phyloP scores from a whole-genome alignment of 495 filamentous ascomycete genomes.

The Penicillium paxilli region DNA sequence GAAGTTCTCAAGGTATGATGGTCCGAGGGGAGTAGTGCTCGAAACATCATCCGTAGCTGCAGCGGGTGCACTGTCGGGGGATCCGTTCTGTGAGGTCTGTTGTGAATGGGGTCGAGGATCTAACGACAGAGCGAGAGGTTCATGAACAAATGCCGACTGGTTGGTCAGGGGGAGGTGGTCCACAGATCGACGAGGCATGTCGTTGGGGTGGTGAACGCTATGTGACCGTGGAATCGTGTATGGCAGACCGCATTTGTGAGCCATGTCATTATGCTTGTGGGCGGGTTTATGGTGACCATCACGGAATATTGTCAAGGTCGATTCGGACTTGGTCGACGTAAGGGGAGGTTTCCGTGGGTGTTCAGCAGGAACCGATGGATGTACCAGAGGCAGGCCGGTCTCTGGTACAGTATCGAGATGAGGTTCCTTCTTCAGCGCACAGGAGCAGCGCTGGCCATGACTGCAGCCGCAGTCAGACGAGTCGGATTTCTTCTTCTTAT shows the following conservation, averaged over 20 bases:
- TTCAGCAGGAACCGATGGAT: slow-evolving; percentile 46
- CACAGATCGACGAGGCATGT: slow-evolving; percentile 64
- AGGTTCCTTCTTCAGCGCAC: slow-evolving; percentile 87
- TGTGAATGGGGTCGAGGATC: slow-evolving; percentile 20
- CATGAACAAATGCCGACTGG: slow-evolving; percentile 42
- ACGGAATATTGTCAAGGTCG: slow-evolving; percentile 77
- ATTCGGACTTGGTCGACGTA: slow-evolving; percentile 81
- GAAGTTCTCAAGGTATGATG: slow-evolving; percentile 56
- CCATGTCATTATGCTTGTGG: slow-evolving; percentile 83
- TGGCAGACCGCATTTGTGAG: slow-evolving; percentile 77
- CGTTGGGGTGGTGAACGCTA: slow-evolving; percentile 62
- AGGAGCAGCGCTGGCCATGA: slow-evolving; percentile 89
- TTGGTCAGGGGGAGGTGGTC: slow-evolving; percentile 60
- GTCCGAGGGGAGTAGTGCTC: slow-evolving; percentile 59
- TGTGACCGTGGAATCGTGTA: slow-evolving; percentile 78
- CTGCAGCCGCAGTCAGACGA: slow-evolving; percentile 79
- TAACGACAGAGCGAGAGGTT: slow-evolving; percentile 27
- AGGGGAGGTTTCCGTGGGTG: slow-evolving; percentile 65
- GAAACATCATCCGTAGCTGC: slow-evolving; percentile 60
- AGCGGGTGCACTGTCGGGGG: slow-evolving; percentile 58
- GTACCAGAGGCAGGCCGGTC: slow-evolving; percentile 23
- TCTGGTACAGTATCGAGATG: slow-evolving; percentile 57
- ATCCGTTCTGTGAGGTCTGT: slow-evolving; percentile 64
- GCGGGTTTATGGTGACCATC: slow-evolving; percentile 94
- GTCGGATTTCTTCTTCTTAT: slow-evolving; percentile 72